A percentile compares a stretch with the other conserved stretches of the same genome.
Conservation (phyloP, 352 stramenopile genomes). For the Globisporangium apiculatum region DNA sequence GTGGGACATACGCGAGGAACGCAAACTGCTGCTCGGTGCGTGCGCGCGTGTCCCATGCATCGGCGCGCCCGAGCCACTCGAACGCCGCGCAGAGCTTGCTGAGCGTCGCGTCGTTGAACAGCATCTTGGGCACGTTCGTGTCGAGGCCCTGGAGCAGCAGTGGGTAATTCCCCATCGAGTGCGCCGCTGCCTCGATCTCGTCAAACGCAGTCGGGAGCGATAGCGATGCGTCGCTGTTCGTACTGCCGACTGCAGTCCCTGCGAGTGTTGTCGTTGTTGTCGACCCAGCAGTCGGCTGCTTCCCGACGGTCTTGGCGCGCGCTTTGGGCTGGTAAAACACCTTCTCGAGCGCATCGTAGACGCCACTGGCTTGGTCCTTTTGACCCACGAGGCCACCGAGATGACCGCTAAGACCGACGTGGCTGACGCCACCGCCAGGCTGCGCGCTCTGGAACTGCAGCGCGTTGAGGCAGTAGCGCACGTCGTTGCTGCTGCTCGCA, state of each 20-base stretch:
- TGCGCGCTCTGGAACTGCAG: constrained; percentile 91
- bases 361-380: constrained; percentile 51
- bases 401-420: constrained; percentile 20
- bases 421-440: not conserved
- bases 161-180: constrained; percentile 69
- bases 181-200: constrained; percentile 60
- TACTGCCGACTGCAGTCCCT: too few species aligned
- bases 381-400: constrained; percentile 32
- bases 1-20: constrained; percentile 60
- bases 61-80: constrained; percentile 79
- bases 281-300: too few species aligned
- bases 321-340: constrained; percentile 63
- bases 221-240: not conserved
- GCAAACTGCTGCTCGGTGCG: constrained; percentile 66
- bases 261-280: too few species aligned
- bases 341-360: constrained; percentile 63
- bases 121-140: constrained; percentile 85
- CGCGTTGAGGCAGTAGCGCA: constrained; percentile 94
- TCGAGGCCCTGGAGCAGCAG: constrained; percentile 83
- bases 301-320: not conserved
- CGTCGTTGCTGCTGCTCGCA: constrained; percentile 80
- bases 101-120: constrained; percentile 88
- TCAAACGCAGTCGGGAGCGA: constrained; percentile 20
- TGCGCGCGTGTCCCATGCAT: constrained; percentile 58
- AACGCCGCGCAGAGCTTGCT: constrained; percentile 75